Base-by-base conservation (phyloP, 495 filamentous ascomycete genomes). In the Lasiosphaeria miniovina region DNA sequence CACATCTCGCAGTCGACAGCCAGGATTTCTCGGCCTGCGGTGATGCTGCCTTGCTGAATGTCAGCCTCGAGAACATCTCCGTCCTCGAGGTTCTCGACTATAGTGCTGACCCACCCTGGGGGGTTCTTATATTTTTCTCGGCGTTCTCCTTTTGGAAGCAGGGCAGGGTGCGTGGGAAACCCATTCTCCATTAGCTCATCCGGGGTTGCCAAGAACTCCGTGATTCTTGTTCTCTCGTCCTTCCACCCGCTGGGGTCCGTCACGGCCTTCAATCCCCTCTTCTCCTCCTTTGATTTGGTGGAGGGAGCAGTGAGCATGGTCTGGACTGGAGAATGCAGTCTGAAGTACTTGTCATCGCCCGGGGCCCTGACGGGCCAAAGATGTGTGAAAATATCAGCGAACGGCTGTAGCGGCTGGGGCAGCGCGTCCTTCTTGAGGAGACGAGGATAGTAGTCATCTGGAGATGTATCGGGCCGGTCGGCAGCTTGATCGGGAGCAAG, bases 1-100 rank as follows among this genome's bases (percentile, higher is more conserved):
- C 91, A 96, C 94, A 98, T 98, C 70, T 98, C 94, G 70, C 94
- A 98, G 65, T 98, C 94, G 53, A 98, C 79, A 9, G 90, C 86
- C 31, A 94, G 73, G 6, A 98, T 76, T n/a, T 87, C 84, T 45
- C 89, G 84, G 17, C 93, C 95, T 11, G 84, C 90, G 2, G 92
- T 94, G 55, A 96, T 76, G 67, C 90, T 90, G 14, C 90, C 94
- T 61, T 85, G 72, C 71, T 94, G 80, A 46, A 95, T 86, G 53
- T 93, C 84, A 5, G 74, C 67, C 31, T 89, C 87, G 0, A 86
- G 84, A 0, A 88, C 78, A 49, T 82, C 71, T 0, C 85, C 89
- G n/a, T 87, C 87, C 50, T 87, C 85, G 15, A 89, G 70, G 10
- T 66, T 79, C 11, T 81, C 72, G n/a, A 96, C 83, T 40, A 79